Percentiles rank a stretch among this genome's conserved stretches.
Conservation (phyloP, 139 green algal genomes). For the Diplosphaera chodatii region DNA sequence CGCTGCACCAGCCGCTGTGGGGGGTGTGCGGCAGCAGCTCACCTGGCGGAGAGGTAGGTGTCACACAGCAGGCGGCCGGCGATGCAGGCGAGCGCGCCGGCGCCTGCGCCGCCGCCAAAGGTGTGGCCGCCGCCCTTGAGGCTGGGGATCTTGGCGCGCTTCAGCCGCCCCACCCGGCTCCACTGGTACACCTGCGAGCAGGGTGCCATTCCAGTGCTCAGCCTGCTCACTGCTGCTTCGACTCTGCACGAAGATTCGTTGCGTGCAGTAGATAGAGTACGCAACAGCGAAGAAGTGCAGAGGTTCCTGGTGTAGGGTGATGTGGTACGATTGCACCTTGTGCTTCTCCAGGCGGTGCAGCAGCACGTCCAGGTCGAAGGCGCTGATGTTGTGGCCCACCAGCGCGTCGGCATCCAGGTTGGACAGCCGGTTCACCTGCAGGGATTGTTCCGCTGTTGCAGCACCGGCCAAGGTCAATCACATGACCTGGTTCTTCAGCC, state of each 20-base stretch:
- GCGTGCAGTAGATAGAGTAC: too few species aligned
- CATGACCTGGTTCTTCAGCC: too few species aligned
- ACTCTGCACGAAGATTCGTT: too few species aligned
- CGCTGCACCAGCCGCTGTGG: too few species aligned
- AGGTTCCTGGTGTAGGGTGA: too few species aligned
- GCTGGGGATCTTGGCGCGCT: constrained; percentile 75
- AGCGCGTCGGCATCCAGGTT: constrained; percentile 87
- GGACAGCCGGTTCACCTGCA: constrained; percentile 58
- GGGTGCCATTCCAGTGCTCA: too few species aligned
- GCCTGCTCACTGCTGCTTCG: too few species aligned
- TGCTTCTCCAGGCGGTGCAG: constrained; percentile 85
- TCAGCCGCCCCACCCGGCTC: constrained; percentile 88
- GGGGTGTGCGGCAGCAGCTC: too few species aligned
- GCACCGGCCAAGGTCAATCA: too few species aligned
- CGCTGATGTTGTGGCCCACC: constrained; percentile 93
- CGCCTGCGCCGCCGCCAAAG: constrained; percentile 79
- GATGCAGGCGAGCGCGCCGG: constrained; percentile 43
- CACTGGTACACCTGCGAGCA: constrained; percentile 92
- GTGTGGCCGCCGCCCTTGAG: constrained; percentile 70
- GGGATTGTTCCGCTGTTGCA: too few species aligned
- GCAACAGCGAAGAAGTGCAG: too few species aligned
- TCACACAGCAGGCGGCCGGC: constrained; percentile 91
- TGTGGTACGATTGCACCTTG: constrained; percentile 75
- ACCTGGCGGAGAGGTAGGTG: constrained; percentile 83
- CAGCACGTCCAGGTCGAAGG: constrained; percentile 88